A percentile compares a stretch with the other conserved stretches of the same genome.
Conservation (phyloP, 1,284 basidiomycete species). For the Puccinia triticina region DNA sequence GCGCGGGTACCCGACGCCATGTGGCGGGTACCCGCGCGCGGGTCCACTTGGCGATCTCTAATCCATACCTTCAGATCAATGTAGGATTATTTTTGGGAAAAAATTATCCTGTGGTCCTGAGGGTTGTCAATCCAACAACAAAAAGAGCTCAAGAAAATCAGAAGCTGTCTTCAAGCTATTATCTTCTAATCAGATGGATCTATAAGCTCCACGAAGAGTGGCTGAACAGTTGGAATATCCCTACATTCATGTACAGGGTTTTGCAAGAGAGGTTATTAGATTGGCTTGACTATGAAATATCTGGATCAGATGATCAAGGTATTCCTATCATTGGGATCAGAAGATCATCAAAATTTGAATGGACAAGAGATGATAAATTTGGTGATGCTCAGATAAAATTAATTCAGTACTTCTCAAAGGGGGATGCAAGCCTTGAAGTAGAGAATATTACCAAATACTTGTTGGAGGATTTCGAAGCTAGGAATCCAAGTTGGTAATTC, state of each 20-base stretch:
- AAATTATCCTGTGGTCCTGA: too few species aligned
- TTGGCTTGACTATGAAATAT: not conserved
- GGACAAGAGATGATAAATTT: not conserved
- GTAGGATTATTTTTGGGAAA: too few species aligned
- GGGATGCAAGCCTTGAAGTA: not conserved
- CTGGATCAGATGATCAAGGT: not conserved
- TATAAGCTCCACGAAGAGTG: not conserved
- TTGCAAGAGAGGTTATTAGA: not conserved
- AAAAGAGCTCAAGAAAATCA: not conserved
- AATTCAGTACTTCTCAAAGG: not conserved
- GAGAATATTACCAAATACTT: not conserved
- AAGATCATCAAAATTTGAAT: not conserved
- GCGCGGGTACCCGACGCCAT: too few species aligned
- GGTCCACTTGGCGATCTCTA: too few species aligned
- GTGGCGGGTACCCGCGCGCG: too few species aligned
- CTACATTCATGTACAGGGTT: not conserved
- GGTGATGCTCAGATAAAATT: not conserved
- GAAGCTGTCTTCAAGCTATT: not conserved
- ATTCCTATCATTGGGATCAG: not conserved
- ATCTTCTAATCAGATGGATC: not conserved
- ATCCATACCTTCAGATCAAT: too few species aligned
- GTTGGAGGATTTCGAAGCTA: not conserved
- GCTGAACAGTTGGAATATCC: not conserved
- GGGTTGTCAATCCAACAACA: too few species aligned
- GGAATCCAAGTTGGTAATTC: not conserved